Percentiles rank a stretch among this genome's conserved stretches.
Conservation (phyloP, 2,329 filamentous ascomycete species). For the Colletotrichum spinosum region DNA sequence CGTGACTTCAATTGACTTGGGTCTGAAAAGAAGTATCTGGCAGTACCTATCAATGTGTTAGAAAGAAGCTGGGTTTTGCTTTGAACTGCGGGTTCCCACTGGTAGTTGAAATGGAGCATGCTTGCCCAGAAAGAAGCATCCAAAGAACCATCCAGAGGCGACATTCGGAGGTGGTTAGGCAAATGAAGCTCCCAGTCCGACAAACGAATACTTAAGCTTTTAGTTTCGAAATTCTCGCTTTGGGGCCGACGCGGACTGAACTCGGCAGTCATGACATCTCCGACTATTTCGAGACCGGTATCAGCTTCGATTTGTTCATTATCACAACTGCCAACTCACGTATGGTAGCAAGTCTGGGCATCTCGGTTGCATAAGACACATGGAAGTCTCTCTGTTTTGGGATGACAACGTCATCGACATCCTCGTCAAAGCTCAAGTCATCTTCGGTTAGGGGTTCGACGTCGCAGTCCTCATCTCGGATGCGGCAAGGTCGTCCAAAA, state of each 20-base stretch:
- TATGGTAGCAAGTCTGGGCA: constrained; percentile 49
- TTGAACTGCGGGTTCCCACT: neutral
- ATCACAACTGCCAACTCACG: constrained; percentile 38
- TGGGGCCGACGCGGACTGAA: constrained; percentile 17
- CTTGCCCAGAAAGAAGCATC: constrained; percentile 17
- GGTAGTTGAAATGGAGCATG: constrained; percentile 22
- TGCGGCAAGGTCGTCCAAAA: constrained; percentile 49
- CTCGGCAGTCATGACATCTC: constrained; percentile 8
- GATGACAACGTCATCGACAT: constrained; percentile 28
- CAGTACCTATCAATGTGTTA: constrained; percentile 4
- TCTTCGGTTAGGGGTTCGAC: constrained; percentile 46
- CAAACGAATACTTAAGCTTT: neutral
- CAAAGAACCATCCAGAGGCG: neutral
- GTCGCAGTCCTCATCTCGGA: constrained; percentile 52
- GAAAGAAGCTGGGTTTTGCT: neutral
- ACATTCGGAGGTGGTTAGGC: neutral
- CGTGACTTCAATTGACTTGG: constrained; percentile 1
- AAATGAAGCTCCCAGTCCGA: neutral
- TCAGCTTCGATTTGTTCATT: neutral
- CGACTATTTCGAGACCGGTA: neutral
- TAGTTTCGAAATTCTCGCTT: constrained; percentile 2
- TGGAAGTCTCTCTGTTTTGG: constrained; percentile 44
- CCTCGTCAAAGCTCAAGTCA: constrained; percentile 47
- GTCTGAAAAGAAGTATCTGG: constrained; percentile 19
- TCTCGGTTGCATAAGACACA: constrained; percentile 49